phyloP scores from a whole-genome alignment of 2,329 filamentous ascomycete species.

The Diplodia corticola region DNA sequence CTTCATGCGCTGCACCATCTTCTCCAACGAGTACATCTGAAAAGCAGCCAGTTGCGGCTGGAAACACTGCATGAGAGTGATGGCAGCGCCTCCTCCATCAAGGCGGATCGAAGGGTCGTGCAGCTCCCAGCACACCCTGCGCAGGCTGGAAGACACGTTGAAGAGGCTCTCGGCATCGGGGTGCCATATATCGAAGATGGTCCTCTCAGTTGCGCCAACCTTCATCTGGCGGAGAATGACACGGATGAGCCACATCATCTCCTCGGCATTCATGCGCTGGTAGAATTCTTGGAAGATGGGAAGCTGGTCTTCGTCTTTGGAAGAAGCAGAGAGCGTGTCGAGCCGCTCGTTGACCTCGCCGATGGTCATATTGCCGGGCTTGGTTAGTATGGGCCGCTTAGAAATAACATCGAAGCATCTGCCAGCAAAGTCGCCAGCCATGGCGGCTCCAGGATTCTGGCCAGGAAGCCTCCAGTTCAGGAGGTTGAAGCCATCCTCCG shows the following conservation, averaged over 20 bases:
- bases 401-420: conserved; percentile 84
- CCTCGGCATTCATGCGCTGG: conserved; percentile 85
- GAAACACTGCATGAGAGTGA: conserved; percentile 89
- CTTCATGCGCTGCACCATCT: conserved; percentile 70
- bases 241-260: conserved; percentile 90
- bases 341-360: conserved; percentile 86
- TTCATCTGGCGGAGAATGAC: conserved; percentile 79
- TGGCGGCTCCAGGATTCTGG: conserved; percentile 59
- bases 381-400: conserved; percentile 74
- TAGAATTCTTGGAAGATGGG: conserved; percentile 84
- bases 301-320: conserved; percentile 80
- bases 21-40: conserved; percentile 78
- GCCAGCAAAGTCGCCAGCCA: conserved; percentile 89
- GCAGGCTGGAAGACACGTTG: conserved; percentile 85
- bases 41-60: conserved; percentile 95
- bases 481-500: conserved; percentile 81
- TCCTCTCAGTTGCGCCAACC: conserved; percentile 64
- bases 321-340: conserved; percentile 72
- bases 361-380: conserved; percentile 77
- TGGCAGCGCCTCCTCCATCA: conserved; percentile 70
- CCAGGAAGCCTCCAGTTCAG: conserved; percentile 92
- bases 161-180: conserved; percentile 62
- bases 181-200: conserved; percentile 68
- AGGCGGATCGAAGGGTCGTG: conserved; percentile 71
- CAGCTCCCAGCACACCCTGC: conserved; percentile 93